A percentile compares a stretch with the other conserved stretches of the same genome.
Evolutionary conservation across 208 protist genomes (phyloP).

Genomic region (Zelonia costaricensis): DNA sequence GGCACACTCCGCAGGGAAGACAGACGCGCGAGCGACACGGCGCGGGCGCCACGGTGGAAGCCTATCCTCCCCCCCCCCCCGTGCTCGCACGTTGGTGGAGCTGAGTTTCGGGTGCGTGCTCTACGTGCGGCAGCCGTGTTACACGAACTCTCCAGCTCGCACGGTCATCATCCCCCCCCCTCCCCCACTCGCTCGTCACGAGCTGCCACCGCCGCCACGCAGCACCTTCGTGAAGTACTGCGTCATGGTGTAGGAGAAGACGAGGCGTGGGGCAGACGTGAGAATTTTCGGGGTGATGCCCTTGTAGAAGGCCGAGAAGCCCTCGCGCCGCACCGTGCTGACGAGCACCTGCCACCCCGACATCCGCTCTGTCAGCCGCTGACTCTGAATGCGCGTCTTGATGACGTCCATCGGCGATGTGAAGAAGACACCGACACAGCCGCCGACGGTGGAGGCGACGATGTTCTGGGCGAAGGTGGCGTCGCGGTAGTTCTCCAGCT

Average conservation of each 20-base stretch:
- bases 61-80: too few species aligned
- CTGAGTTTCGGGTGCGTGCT: too few species aligned
- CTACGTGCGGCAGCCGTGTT: too few species aligned
- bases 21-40: too few species aligned
- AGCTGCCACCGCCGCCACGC: constrained; percentile 11
- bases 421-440: constrained; percentile 55
- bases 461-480: constrained; percentile 78
- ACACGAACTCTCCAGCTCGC: too few species aligned
- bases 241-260: constrained; percentile 89
- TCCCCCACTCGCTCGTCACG: not conserved
- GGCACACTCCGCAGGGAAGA: too few species aligned
- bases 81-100: too few species aligned
- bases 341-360: constrained; percentile 57
- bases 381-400: constrained; percentile 83
- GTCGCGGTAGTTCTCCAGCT: constrained; percentile 54
- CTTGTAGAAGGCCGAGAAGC: constrained; percentile 82
- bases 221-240: constrained; percentile 74
- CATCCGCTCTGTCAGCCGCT: constrained; percentile 42
- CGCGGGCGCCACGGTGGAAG: too few species aligned
- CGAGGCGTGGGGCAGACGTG: constrained; percentile 70
- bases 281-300: constrained; percentile 80
- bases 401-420: constrained; percentile 81
- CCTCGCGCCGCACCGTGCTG: constrained; percentile 54
- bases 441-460: constrained; percentile 58
- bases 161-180: not conserved